Percentiles rank a stretch among this genome's conserved stretches.
These are phyloP conservation scores for Wallacemonas sp. DNA, from an alignment of 208 protist genomes.

Conservation along the genomic window DNA sequence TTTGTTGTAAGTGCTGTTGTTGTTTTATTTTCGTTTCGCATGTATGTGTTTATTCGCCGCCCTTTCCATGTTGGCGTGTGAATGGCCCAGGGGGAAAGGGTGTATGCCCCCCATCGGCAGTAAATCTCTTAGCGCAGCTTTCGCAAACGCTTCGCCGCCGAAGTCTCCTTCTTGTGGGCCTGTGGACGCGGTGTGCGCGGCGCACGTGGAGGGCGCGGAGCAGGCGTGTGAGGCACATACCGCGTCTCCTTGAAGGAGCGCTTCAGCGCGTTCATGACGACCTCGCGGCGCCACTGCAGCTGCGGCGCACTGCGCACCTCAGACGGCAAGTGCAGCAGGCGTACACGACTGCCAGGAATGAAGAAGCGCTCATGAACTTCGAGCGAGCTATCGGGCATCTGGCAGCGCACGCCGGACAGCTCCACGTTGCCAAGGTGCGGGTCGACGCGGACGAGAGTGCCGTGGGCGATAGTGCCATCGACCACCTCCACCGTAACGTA, in stretches of 20 bases:
- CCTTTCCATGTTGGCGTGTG: no score
- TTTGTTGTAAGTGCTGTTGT: no score
- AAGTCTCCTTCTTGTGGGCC: slow-evolving; percentile 7
- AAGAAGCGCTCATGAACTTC: slow-evolving; percentile 16
- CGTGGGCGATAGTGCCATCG: slow-evolving; percentile 6
- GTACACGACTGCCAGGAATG: slow-evolving; percentile 12
- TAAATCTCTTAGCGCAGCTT: slow-evolving; percentile 7
- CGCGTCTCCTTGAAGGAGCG: slow-evolving; percentile 12
- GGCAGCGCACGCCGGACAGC: slow-evolving; percentile 4
- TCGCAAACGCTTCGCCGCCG: neutral
- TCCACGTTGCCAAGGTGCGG: slow-evolving; percentile 9
- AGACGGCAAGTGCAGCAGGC: slow-evolving; percentile 2
- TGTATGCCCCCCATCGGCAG: neutral
- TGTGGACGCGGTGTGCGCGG: slow-evolving; percentile 12
- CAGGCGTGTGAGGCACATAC: neutral
- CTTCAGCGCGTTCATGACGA: slow-evolving; percentile 1
- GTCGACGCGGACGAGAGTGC: slow-evolving; percentile 4
- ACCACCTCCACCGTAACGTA: slow-evolving; percentile 7
- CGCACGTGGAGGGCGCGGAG: slow-evolving; percentile 3
- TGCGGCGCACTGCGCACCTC: slow-evolving; percentile 10
- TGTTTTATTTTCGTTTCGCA: no score
- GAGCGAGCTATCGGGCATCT: slow-evolving; percentile 15
- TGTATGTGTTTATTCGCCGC: no score
- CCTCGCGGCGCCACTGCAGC: slow-evolving; percentile 14
- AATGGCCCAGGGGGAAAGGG: no score